Evolutionary conservation across 2,329 filamentous ascomycete genomes (phyloP).

Genomic region (Dactylellina leptospora): DNA sequence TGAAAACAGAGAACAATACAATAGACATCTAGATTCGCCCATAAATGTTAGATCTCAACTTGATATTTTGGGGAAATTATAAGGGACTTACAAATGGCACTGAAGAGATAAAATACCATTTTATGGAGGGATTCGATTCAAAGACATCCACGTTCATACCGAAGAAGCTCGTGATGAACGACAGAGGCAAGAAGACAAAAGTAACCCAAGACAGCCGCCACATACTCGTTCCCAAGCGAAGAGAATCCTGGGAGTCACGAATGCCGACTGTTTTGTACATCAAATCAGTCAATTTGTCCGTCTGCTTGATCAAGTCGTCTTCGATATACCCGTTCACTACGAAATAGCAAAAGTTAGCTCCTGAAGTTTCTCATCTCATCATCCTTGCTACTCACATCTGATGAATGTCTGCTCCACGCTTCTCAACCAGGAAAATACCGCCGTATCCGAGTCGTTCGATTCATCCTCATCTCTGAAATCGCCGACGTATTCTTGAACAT

Average conservation of each 20-base stretch:
- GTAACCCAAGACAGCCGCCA: slow-evolving; percentile 61
- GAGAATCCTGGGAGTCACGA: slow-evolving; percentile 64
- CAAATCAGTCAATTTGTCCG: slow-evolving; percentile 64
- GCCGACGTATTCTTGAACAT: slow-evolving; percentile 50
- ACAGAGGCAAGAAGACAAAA: slow-evolving; percentile 63
- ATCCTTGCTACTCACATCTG: slow-evolving; percentile 16
- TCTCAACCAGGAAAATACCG: slow-evolving; percentile 40
- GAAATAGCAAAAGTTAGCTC: slow-evolving; percentile 58
- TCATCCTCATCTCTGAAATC: slow-evolving; percentile 52
- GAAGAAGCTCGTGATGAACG: slow-evolving; percentile 57
- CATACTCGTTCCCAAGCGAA: slow-evolving; percentile 62
- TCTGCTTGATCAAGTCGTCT: slow-evolving; percentile 65
- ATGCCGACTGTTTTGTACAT: slow-evolving; percentile 68
- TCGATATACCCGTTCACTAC: slow-evolving; percentile 63
- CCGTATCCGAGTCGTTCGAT: slow-evolving; percentile 48
- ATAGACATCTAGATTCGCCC: slow-evolving; percentile 61
- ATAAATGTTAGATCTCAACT: too few relatives aligned
- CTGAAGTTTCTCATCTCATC: slow-evolving; percentile 59
- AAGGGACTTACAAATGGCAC: slow-evolving; percentile 60
- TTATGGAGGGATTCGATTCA: slow-evolving; percentile 61
- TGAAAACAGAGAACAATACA: slow-evolving; percentile 63
- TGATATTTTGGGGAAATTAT: too few relatives aligned
- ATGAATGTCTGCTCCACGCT: slow-evolving; percentile 46
- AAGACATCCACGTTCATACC: slow-evolving; percentile 67
- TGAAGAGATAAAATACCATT: slow-evolving; percentile 65